Conservation (phyloP, 495 filamentous ascomycete species). For the Penicillium goetzii region DNA sequence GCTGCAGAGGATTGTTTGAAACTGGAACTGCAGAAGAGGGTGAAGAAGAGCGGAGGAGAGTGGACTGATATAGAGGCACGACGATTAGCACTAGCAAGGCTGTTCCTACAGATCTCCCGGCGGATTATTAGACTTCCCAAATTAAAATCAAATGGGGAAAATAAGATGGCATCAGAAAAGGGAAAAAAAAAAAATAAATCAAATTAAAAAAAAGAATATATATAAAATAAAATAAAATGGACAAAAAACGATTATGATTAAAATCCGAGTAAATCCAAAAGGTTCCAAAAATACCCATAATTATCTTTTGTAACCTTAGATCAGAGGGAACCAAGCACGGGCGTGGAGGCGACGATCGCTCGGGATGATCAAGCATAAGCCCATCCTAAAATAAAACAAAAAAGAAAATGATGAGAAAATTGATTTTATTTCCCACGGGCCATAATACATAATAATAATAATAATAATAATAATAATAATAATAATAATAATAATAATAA, state of each 20-base stretch:
- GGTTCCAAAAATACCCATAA: slow-evolving; percentile 27
- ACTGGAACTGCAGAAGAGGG: slow-evolving; percentile 20
- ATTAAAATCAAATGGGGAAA: slow-evolving; percentile 22
- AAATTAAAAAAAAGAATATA: neutral
- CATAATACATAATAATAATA: no score
- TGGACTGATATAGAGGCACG: slow-evolving; percentile 37
- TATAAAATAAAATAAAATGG: neutral
- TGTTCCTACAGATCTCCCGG: slow-evolving; percentile 34
- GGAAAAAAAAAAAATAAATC: neutral
- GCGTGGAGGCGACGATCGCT: slow-evolving; percentile 35
- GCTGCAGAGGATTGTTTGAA: slow-evolving; percentile 10
- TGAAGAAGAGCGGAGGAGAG: slow-evolving; percentile 29
- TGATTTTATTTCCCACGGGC: neutral
- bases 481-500: no score
- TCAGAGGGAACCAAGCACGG: slow-evolving; percentile 31
- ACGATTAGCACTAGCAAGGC: slow-evolving; percentile 20
- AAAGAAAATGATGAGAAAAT: neutral
- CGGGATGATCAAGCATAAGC: slow-evolving; percentile 39
- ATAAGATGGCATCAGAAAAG: neutral
- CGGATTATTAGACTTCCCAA: slow-evolving; percentile 33
- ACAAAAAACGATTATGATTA: neutral
- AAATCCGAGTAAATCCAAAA: slow-evolving; percentile 16
- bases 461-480: no score
- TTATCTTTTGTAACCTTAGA: slow-evolving; percentile 26
- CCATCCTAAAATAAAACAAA: slow-evolving; percentile 22